Conservation (phyloP, 1,284 basidiomycete species). For the Sporisorium iseilematis-ciliati region DNA sequence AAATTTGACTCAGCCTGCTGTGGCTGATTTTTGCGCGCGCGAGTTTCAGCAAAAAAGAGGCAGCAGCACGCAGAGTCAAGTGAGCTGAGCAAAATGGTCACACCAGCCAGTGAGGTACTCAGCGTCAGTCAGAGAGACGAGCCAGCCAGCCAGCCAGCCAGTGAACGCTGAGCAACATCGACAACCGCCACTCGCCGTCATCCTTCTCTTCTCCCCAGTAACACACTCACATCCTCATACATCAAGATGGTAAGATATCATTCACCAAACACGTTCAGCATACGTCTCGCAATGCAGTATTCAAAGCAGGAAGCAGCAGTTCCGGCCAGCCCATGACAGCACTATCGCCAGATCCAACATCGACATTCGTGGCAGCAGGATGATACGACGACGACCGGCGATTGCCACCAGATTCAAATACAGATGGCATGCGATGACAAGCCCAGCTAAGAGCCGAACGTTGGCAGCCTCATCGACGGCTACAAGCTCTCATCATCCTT, state of each 20-base stretch:
- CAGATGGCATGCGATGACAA: too few relatives aligned
- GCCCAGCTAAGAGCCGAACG: too few relatives aligned
- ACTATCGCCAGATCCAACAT: neutral
- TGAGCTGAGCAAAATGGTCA: constrained; percentile 5
- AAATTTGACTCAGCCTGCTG: constrained; percentile 15
- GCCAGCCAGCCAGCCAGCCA: constrained; percentile 29
- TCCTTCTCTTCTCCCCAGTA: constrained; percentile 37
- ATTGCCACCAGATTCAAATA: neutral
- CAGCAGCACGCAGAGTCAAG: constrained; percentile 7
- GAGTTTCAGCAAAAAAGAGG: neutral
- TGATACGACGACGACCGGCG: neutral
- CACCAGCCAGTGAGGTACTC: constrained; percentile 8
- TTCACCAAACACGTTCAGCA: constrained; percentile 6
- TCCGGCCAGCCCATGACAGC: neutral
- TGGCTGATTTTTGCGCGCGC: constrained; percentile 9
- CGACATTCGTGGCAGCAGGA: neutral
- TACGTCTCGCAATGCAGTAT: constrained; percentile 32
- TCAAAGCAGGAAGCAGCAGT: constrained; percentile 1
- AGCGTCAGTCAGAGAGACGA: neutral
- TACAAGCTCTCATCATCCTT: too few relatives aligned
- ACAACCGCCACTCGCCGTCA: constrained; percentile 38
- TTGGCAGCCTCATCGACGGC: too few relatives aligned
- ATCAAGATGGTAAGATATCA: constrained; percentile 52
- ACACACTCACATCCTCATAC: constrained; percentile 50
- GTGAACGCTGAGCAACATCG: constrained; percentile 16